phyloP scores from a whole-genome alignment of 306 rosid species.

The Comarum palustre region DNA sequence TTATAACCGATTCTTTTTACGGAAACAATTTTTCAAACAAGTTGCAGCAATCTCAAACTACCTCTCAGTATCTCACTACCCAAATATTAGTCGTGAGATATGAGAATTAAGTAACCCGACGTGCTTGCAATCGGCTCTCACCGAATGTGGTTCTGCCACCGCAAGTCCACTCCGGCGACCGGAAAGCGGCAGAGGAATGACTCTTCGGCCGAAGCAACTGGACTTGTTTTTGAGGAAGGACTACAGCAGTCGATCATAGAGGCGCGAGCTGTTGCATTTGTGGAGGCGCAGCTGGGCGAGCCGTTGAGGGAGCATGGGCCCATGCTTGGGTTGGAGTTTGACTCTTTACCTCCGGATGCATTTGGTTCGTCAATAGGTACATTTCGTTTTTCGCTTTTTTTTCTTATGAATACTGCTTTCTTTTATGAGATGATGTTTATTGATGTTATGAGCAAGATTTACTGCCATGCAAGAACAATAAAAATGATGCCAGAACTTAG shows the following conservation, averaged over 20 bases:
- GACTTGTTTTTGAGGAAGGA: not conserved
- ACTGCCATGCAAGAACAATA: not conserved
- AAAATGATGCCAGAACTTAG: not conserved
- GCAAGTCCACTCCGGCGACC: conserved; percentile 32
- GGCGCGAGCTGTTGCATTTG: conserved; percentile 58
- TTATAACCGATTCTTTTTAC: no score
- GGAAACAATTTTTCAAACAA: no score
- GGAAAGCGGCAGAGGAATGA: conserved; percentile 33
- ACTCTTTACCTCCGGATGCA: conserved; percentile 69
- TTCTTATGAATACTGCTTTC: not conserved
- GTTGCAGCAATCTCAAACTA: no score
- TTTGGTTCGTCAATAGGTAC: conserved; percentile 72
- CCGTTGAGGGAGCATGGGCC: conserved; percentile 71
- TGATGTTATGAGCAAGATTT: not conserved
- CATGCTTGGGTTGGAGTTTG: conserved; percentile 72
- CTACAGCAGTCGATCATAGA: conserved; percentile 39
- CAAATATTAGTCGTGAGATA: no score
- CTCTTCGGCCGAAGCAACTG: conserved; percentile 13
- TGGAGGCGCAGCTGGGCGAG: conserved; percentile 69
- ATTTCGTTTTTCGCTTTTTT: conserved; percentile 6
- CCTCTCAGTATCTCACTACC: no score
- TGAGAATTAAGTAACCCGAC: no score
- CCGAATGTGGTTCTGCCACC: conserved; percentile 94
- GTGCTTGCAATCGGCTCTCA: conserved; percentile 52
- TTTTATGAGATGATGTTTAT: not conserved